Conservation (phyloP, 208 protist genomes). For the Trypanosoma boissoni region DNA sequence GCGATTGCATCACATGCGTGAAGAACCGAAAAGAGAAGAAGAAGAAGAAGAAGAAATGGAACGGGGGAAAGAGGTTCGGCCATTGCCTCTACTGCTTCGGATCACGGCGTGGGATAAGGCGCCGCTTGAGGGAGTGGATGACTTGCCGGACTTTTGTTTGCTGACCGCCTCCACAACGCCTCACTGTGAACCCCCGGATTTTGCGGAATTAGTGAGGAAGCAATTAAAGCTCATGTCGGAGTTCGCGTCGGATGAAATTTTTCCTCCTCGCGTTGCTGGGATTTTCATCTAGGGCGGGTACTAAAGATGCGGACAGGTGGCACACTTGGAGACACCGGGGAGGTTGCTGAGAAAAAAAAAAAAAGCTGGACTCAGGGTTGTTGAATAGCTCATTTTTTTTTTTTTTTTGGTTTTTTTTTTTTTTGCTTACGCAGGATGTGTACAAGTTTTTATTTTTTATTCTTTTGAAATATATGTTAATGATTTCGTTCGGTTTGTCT, state of each 20-base stretch:
- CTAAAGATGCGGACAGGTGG: too few species aligned
- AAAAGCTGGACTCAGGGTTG: too few species aligned
- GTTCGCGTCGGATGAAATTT: constrained; percentile 28
- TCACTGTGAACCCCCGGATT: constrained; percentile 71
- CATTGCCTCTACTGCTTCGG: constrained; percentile 22
- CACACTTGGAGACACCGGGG: too few species aligned
- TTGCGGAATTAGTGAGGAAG: constrained; percentile 18
- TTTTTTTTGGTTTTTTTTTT: too few species aligned
- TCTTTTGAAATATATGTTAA: background rate
- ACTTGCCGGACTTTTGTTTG: constrained; percentile 28
- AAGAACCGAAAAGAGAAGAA: too few species aligned
- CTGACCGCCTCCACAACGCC: constrained; percentile 50
- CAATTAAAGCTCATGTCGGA: constrained; percentile 15
- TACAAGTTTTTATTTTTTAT: constrained; percentile 7
- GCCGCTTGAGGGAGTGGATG: background rate
- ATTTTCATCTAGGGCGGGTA: constrained; percentile 21
- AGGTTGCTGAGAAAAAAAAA: too few species aligned
- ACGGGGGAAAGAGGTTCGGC: background rate
- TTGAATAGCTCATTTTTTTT: too few species aligned
- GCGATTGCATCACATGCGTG: too few species aligned
- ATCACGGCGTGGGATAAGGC: constrained; percentile 12
- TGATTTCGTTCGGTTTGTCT: too few species aligned
- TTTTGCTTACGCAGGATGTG: background rate
- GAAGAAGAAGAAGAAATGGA: background rate
- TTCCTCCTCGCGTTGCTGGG: constrained; percentile 19